A percentile compares a stretch with the other conserved stretches of the same genome.
These are phyloP conservation scores for Amniculicola lignicola DNA, from an alignment of 495 filamentous ascomycete species.

Conservation along the genomic window DNA sequence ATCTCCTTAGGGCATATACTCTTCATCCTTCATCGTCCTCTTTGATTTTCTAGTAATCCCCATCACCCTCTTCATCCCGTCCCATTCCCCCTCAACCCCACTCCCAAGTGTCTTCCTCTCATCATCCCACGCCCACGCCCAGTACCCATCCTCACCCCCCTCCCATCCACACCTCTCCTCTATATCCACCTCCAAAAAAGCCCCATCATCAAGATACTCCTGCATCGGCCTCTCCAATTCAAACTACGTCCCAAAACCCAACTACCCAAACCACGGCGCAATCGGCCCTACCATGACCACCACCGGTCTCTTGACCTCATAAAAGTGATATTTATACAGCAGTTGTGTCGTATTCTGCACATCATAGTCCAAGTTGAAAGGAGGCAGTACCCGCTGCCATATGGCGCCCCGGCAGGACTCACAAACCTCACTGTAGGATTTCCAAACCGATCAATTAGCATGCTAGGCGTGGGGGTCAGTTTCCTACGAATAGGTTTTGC, in stretches of 20 bases:
- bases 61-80: too few relatives aligned
- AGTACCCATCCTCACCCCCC: not conserved
- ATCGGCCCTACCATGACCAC: not conserved
- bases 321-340: not conserved
- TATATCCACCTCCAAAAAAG: not conserved
- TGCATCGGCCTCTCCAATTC: not conserved
- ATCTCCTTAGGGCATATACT: too few relatives aligned
- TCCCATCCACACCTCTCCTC: not conserved
- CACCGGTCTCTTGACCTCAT: not conserved
- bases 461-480: not conserved
- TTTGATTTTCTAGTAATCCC: too few relatives aligned
- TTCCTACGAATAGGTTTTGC: not conserved
- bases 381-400: not conserved
- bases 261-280: not conserved
- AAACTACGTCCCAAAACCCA: not conserved
- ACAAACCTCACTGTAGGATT: not conserved
- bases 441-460: not conserved
- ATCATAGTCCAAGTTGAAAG: not conserved
- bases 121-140: not conserved
- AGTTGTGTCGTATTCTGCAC: not conserved
- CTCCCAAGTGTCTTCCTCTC: not conserved
- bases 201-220: not conserved
- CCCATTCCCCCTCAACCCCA: not conserved
- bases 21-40: too few relatives aligned
- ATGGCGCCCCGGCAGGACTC: not conserved